Percentiles rank a stretch among this genome's conserved stretches.
Conservation (phyloP, 352 stramenopile species). For the Phytophthora kernoviae region DNA sequence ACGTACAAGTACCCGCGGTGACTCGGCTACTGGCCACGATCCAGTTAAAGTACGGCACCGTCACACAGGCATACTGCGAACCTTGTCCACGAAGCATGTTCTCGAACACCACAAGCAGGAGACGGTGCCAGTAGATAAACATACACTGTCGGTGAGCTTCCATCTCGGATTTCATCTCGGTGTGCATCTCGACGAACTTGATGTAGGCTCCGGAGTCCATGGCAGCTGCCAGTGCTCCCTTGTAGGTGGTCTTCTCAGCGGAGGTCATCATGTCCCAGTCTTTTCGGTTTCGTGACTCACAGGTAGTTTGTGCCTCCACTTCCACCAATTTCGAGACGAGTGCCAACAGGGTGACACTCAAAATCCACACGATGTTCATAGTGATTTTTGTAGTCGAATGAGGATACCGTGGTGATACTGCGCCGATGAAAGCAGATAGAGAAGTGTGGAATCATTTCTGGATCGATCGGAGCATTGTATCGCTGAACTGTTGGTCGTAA, state of each 20-base stretch:
- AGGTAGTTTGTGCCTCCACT: slow-evolving; percentile 28
- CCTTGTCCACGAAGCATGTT: slow-evolving; percentile 83
- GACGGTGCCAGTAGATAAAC: slow-evolving; percentile 86
- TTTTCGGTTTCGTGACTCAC: slow-evolving; percentile 50
- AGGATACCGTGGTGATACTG: not conserved
- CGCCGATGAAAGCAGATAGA: slow-evolving; percentile 20
- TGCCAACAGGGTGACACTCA: slow-evolving; percentile 19
- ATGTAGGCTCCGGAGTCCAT: slow-evolving; percentile 68
- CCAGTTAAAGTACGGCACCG: slow-evolving; percentile 83
- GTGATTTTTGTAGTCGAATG: slow-evolving; percentile 8
- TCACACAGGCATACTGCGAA: slow-evolving; percentile 64
- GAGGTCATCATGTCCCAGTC: slow-evolving; percentile 53
- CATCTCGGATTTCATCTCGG: slow-evolving; percentile 57
- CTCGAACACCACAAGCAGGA: slow-evolving; percentile 70
- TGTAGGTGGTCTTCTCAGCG: slow-evolving; percentile 55
- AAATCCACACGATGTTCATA: slow-evolving; percentile 34
- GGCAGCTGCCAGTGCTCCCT: slow-evolving; percentile 40
- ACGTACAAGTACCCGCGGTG: slow-evolving; percentile 46
- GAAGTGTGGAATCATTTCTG: slow-evolving; percentile 13
- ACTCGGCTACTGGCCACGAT: slow-evolving; percentile 52
- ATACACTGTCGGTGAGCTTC: slow-evolving; percentile 72
- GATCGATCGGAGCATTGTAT: not conserved
- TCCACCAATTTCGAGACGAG: slow-evolving; percentile 7
- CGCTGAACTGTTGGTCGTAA: slow-evolving; percentile 13
- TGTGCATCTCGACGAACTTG: slow-evolving; percentile 74